Base-by-base conservation (phyloP, 2,329 filamentous ascomycete genomes). In the Chrysosporium queenslandicum region DNA sequence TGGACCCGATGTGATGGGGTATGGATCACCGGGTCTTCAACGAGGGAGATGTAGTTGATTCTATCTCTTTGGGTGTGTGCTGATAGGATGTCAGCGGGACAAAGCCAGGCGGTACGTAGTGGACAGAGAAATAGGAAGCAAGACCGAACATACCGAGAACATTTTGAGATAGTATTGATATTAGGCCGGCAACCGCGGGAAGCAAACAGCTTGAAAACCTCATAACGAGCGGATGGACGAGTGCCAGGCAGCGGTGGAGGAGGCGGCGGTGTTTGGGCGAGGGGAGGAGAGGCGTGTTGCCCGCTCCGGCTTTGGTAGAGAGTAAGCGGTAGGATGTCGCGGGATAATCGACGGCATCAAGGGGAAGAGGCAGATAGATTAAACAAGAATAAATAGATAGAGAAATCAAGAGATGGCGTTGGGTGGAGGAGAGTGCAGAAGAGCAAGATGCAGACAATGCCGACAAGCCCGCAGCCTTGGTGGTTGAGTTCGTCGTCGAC, bases 1-100 rank as follows among this genome's bases (percentile, higher is more conserved):
- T 92, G 83, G 43, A 95, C 80, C 54, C 85, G 82, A 65, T 87
- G 81, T 42, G 85, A 86, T 14, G 84, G 82, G 0, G 89, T 87
- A 62, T 87, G 81, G 58, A 98, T 85, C 55, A 81, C 77, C 29
- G 86, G 78, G 64, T 89, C 79, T 56, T 90, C 82, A 58, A 96
- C 71, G 43, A 81, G 74, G 11, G 83, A 82, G 46, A 96, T 74
- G 63, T 85, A 82, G 59, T 77, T 80, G 56, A 98, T 76, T 29
- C 89, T 87, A 62, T 87, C 87, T 60, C 91, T 80, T 46, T 79
- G 75, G 0, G 88, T 94, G 66, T 86, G 79, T 58, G 82, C 85
- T 81, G 67, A 42, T 7, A 29, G 21, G n/a, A 14, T 25, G 34
- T 43, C 14, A 29, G 40, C 21, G 12, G 16, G 40, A 27, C 8